Base-by-base conservation (phyloP, 75 land plant species). In the Sequoia sempervirens region DNA sequence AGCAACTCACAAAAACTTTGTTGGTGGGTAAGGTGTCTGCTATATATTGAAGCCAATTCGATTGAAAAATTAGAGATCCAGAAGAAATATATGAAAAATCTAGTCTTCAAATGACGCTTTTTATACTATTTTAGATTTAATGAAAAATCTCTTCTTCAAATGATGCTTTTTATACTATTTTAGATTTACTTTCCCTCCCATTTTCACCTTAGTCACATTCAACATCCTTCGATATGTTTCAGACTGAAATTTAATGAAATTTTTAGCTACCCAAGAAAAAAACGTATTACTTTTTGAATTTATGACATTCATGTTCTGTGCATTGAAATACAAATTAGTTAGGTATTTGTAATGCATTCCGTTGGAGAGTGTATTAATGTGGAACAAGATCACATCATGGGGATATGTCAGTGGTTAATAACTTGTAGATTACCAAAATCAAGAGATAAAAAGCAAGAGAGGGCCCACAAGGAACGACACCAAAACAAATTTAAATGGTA, bases 181-280 rank as follows among this genome's bases (percentile, higher is more conserved):
- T 34, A 34, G 36, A 38, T 74, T 30, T 92, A 94, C 98, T 96
- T 94, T 85, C 89, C 95, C 79, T 96, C 99, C 99, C 99, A 97
- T 36, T 86, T 86, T 43, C 94, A 34, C 96, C 69, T 88, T 85
- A 3, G 96, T 97, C 37, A 96, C 81, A 40, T 91, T 83, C 81
- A 85, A 91, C 99, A 97, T 97, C 83, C 87, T 92, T 37, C 99
- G 80, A 69, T 97, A 97, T 66, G 99, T 97, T 79, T 97, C 95
- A 26, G 91, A 87, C 99, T 97, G 96, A 86, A 86, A 84, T 4
- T 66, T 20, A 79, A 66, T 14, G 43, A 9, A 82, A 83, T 30
- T 76, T 43, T 76, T 4, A 46, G 41, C 52, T 68, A 80, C 43
- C 53, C 46, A 36, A 61, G 7, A 26, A 86, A 80, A 56, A 45